Evolutionary conservation across 805 yeast species (phyloP).

Genomic region (Candida nitratophila): DNA sequence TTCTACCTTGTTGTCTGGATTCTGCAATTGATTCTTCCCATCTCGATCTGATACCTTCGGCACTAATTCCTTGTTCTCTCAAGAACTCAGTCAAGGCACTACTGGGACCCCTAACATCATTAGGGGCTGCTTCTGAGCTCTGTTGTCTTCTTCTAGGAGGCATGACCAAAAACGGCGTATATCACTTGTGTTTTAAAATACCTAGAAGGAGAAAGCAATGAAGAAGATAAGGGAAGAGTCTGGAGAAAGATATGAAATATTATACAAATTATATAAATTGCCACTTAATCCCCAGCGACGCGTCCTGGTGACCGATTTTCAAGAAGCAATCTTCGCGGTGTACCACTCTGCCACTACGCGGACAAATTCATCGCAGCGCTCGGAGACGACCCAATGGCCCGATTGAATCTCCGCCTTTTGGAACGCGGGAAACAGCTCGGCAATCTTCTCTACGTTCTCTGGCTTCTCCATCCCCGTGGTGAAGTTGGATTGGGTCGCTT

Average conservation of each 20-base stretch:
- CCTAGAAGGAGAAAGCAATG: no score
- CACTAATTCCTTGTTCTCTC: slow-evolving; percentile 82
- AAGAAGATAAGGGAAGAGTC: no score
- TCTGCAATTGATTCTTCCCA: slow-evolving; percentile 21
- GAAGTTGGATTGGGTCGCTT: slow-evolving; percentile 60
- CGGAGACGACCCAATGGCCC: slow-evolving; percentile 91
- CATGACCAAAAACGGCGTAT: no score
- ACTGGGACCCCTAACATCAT: slow-evolving; percentile 50
- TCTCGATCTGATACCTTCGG: slow-evolving; percentile 60
- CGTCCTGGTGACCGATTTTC: no score
- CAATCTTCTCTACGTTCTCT: slow-evolving; percentile 5
- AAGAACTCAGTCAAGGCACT: slow-evolving; percentile 88
- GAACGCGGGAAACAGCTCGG: slow-evolving; percentile 52
- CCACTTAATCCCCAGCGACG: no score
- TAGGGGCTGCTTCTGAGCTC: not conserved
- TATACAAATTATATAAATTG: no score
- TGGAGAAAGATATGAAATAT: no score
- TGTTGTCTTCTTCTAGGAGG: slow-evolving; percentile 1
- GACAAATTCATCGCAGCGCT: slow-evolving; percentile 69
- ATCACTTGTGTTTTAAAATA: no score
- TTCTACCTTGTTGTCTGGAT: slow-evolving; percentile 11
- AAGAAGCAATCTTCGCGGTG: not conserved
- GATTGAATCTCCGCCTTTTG: slow-evolving; percentile 63
- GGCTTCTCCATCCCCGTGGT: slow-evolving; percentile 19
- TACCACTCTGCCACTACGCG: slow-evolving; percentile 47